Evolutionary conservation across 371 early-diverging fungal species (phyloP).

Genomic region (Circinella umbellata): DNA sequence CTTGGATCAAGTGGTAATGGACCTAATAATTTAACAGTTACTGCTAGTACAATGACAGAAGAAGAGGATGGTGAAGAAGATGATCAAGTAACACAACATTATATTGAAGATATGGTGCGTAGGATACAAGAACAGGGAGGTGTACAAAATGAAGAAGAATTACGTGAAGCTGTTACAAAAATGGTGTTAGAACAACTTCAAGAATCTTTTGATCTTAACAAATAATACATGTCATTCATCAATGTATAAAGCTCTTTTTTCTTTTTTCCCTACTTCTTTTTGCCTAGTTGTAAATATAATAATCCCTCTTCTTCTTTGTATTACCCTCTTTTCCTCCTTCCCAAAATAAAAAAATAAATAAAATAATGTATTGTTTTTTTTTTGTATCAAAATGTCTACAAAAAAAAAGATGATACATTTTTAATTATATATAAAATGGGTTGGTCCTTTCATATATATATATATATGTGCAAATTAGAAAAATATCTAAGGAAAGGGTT

Average conservation of each 20-base stretch:
- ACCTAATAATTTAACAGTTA: not conserved
- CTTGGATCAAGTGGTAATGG: conserved; percentile 15
- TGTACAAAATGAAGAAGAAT: conserved; percentile 45
- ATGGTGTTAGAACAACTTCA: conserved; percentile 45
- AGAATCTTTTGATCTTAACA: conserved; percentile 2
- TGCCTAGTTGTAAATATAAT: not conserved
- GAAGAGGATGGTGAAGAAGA: conserved; percentile 9
- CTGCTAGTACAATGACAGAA: conserved; percentile 8
- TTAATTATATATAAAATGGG: too few species aligned
- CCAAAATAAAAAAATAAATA: too few species aligned
- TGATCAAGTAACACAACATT: conserved; percentile 22
- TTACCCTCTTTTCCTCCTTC: not conserved
- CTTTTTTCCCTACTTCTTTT: not conserved
- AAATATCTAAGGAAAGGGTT: not conserved
- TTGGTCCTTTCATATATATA: not conserved
- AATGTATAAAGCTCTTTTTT: not conserved
- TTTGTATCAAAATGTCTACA: too few species aligned
- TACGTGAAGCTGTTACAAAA: conserved; percentile 43
- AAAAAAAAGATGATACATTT: too few species aligned
- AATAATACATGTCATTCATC: not conserved
- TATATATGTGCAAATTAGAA: not conserved
- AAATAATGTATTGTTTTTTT: too few species aligned
- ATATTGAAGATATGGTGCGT: conserved; percentile 39
- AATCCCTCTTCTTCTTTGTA: too few species aligned
- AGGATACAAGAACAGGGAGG: conserved; percentile 45